Base-by-base conservation (phyloP, 768 basidiomycete species). In the Lentinula boryana region DNA sequence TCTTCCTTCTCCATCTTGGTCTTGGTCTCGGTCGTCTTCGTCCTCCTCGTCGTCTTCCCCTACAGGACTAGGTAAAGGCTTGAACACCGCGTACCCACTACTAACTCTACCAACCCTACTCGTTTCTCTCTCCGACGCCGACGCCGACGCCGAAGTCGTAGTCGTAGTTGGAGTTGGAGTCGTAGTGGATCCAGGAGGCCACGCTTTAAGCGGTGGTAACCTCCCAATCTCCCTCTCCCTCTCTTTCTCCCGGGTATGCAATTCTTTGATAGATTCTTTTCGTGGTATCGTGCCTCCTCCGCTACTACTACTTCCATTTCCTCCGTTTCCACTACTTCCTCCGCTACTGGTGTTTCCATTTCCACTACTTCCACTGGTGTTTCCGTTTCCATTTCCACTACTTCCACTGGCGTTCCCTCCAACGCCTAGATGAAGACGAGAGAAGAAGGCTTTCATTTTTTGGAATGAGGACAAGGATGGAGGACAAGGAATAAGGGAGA, bases 161-260 rank as follows among this genome's bases (percentile, higher is more conserved):
- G 63, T 36, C 70, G 69, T 52, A 77, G 70, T 55, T 71, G 71
- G 62, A 77, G 70, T 55, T 71, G 71, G 62, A 67, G 63, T 36
- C 70, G 69, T 52, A 77, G 70, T 55, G 70, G 71, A 62, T 15
- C 21, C 35, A 32, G 85, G 86, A 23, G 87, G 86, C 66, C 88
- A 82, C 74, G 87, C 87, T 75, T 87, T 86, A 74, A 82, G 85
- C 23, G 36, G 40, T 43, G 38, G 36, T 6, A 43, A 5, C 15
- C 13, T 27, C 15, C 72, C 67, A 38, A 70, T 63, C 2, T 69
- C 67, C 48, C 52, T 63, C 16, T 43, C 46, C 12, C 33, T 36
- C 36, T 8, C 23, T 3, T 2, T 38, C 36, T 38, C 36, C 36
- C 12, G 23, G 2, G 1, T 23, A 27, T 27, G 27, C 0, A 27